Base-by-base conservation (phyloP, 2,329 filamentous ascomycete species). In the Fusarium armeniacum region DNA sequence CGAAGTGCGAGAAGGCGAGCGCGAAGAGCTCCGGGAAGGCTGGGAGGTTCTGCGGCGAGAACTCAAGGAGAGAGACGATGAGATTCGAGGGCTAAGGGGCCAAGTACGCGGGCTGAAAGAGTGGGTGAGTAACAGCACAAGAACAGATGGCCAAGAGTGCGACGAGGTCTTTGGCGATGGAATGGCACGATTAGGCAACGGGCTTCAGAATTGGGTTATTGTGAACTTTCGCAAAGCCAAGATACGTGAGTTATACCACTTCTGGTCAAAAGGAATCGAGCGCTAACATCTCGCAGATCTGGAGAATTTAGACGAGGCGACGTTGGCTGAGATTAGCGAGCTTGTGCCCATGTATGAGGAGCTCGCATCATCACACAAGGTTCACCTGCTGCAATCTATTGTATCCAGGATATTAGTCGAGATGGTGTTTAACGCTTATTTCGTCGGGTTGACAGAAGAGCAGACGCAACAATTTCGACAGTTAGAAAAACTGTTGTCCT, bases 161-260 rank as follows among this genome's bases (percentile, higher is more conserved):
- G 91, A 93, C 73, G 89, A 91, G 77, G 87, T 89, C 13, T 86
- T 93, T 75, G 86, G 83, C 3, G 87, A 91, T 52, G 83, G 84
- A 12, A 87, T 91, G 82, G 82, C 84, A 51, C 83, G 85, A 60
- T 77, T 93, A 47, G 87, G 87, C 22, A 90, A 92, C 72, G 87
- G 90, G 26, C 79, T 92, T 71, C 90, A 93, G 79, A 92, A 93
- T 72, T 93, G 91, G 91, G 87, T 90, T 5, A 89, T 93, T 71
- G 85, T 87, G 28, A 87, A 91, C 75, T 93, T 91, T 69, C 84
- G 91, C 53, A 87, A 86, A 66, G 83, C 86, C 15, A 91, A 85
- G 79, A 78, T 91, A 47, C 81, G 85, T 86, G 76, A 71, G 82
- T 77, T 13, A 26, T 16, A 1, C 2, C 11, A 3, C 5, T 1